phyloP scores from a whole-genome alignment of 2,329 filamentous ascomycete species.

The Hirsutella thompsonii region DNA sequence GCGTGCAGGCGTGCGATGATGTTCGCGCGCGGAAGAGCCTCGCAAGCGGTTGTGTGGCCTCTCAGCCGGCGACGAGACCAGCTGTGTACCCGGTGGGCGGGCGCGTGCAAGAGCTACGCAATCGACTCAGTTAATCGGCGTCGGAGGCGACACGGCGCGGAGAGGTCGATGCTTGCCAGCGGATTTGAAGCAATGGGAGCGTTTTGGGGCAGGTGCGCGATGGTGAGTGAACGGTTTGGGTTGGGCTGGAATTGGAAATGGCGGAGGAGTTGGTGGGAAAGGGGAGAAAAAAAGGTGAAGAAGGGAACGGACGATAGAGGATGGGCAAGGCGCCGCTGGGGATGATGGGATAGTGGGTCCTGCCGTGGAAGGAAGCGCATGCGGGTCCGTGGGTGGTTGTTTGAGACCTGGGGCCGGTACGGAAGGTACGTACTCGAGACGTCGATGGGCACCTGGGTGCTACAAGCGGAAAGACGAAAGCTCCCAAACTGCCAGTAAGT shows the following conservation, averaged over 20 bases:
- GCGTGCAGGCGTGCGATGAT: background rate
- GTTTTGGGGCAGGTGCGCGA: conserved; percentile 8
- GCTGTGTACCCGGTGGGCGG: background rate
- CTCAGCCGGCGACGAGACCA: background rate
- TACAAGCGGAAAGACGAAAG: too few relatives aligned
- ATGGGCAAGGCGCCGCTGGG: conserved; percentile 8
- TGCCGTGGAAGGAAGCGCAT: background rate
- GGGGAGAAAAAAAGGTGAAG: conserved; percentile 12
- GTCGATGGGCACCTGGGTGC: too few relatives aligned
- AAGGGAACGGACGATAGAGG: conserved; percentile 14
- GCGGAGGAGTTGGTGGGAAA: conserved; percentile 14
- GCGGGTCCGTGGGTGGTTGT: background rate
- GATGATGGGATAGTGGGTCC: conserved; percentile 11
- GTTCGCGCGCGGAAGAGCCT: background rate
- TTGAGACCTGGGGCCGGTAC: background rate
- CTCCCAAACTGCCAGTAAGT: too few relatives aligned
- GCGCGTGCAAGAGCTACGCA: background rate
- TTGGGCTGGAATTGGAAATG: conserved; percentile 4
- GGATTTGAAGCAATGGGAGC: background rate
- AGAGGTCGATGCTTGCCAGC: background rate
- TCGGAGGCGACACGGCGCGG: background rate
- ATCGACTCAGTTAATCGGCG: background rate
- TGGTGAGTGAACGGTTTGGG: background rate
- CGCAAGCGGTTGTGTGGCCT: background rate
- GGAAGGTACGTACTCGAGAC: background rate